Base-by-base conservation (phyloP, 495 filamentous ascomycete genomes). In the Massariosphaeria phaeospora region DNA sequence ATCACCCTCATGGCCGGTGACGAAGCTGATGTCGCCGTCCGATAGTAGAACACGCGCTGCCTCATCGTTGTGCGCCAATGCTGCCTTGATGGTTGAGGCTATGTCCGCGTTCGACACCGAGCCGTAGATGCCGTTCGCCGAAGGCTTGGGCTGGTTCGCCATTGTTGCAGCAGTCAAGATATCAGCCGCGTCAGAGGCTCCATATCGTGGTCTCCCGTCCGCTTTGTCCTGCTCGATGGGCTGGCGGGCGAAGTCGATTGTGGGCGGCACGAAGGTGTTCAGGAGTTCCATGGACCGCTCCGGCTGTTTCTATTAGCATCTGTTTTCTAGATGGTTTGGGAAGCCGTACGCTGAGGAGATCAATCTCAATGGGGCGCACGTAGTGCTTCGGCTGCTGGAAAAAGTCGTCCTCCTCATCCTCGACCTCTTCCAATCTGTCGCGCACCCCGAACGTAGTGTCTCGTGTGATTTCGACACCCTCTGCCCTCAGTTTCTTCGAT, bases 81-180 rank as follows among this genome's bases (percentile, higher is more conserved):
- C 56, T 27, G 70, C 69, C 44, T 70, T 72, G 34, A 83, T 67
- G 27, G 69, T 73, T 9, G 68, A 55, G 17, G 68, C 72, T 36
- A 84, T 73, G 66, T 84, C 81, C 3, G 59, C 62, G 3, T 73
- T 73, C 12, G 76, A 72, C 23, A 84, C 79, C 2, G 78, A 80
- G 12, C 81, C 81, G 51, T 77, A 80, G 39, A 84, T 82, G 18
- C 69, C 57, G 5, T 34, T 61, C 17, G 55, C 11, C 13, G 34
- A 36, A 15, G 57, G 45, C 25, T 70, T 65, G 11, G 62, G 18
- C 17, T 50, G 55, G 9, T 36, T 41, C 27, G 62, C 55, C 41
- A 64, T 62, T 11, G 63, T 63, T 6, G 62, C 52, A 5, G 67
- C 59, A 29, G 67, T 66, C 6, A 67, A 52, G 18, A 65, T 61